phyloP scores from a whole-genome alignment of 2,329 filamentous ascomycete genomes.

The Purpureocillium takamizusanense region DNA sequence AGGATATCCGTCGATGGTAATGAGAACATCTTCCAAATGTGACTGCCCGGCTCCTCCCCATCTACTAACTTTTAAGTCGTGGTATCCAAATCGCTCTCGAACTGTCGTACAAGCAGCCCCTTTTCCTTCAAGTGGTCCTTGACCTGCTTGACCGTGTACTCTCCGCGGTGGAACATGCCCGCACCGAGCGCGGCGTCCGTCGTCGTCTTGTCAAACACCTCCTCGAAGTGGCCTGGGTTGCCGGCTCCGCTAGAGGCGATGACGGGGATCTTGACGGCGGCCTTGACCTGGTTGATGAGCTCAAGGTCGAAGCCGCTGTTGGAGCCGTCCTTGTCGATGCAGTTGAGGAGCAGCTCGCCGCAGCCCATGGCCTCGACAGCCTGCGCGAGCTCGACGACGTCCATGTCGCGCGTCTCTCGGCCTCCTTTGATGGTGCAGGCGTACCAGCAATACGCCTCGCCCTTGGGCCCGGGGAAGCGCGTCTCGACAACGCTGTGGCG shows the following conservation, averaged over 20 bases:
- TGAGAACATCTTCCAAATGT: too few relatives aligned
- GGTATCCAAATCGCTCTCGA: slow-evolving; percentile 47
- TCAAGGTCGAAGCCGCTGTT: slow-evolving; percentile 94
- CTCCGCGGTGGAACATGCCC: slow-evolving; percentile 93
- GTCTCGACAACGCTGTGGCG: slow-evolving; percentile 70
- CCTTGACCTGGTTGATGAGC: slow-evolving; percentile 81
- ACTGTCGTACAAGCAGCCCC: slow-evolving; percentile 70
- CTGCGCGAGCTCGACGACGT: slow-evolving; percentile 77
- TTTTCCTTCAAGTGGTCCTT: slow-evolving; percentile 69
- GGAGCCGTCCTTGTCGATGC: slow-evolving; percentile 93
- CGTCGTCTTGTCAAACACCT: slow-evolving; percentile 78
- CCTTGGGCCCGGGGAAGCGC: slow-evolving; percentile 57
- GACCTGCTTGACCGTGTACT: slow-evolving; percentile 91
- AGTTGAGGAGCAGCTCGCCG: slow-evolving; percentile 92
- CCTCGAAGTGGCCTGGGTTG: slow-evolving; percentile 75
- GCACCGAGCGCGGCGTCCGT: slow-evolving; percentile 92
- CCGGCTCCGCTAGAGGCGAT: slow-evolving; percentile 93
- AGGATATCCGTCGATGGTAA: too few relatives aligned
- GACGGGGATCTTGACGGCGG: slow-evolving; percentile 80
- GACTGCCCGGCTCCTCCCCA: background rate
- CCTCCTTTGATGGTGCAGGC: slow-evolving; percentile 96
- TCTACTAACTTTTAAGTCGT: background rate
- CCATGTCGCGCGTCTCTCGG: slow-evolving; percentile 85
- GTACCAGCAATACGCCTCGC: slow-evolving; percentile 87
- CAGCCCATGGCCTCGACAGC: slow-evolving; percentile 95